phyloP scores from a whole-genome alignment of 768 basidiomycete genomes.

The Paxillus involutus region DNA sequence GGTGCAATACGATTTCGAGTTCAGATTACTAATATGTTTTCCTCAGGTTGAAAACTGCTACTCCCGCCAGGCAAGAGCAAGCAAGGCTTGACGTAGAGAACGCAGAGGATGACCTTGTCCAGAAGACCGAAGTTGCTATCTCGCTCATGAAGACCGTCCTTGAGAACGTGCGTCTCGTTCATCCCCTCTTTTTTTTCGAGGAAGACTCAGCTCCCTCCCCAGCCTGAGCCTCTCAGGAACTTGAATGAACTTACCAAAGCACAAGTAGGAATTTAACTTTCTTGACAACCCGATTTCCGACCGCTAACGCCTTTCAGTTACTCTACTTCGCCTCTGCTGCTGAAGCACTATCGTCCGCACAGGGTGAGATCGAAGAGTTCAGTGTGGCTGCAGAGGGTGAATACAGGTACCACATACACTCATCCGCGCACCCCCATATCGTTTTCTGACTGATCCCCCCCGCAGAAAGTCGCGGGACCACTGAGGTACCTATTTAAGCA shows the following conservation, averaged over 20 bases:
- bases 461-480: slow-evolving; percentile 86
- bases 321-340: slow-evolving; percentile 74
- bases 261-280: slow-evolving; percentile 46
- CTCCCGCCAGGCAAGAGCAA: slow-evolving; percentile 82
- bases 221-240: slow-evolving; percentile 97
- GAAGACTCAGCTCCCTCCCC: background rate
- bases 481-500: slow-evolving; percentile 39
- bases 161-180: slow-evolving; percentile 74
- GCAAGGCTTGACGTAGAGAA: slow-evolving; percentile 91
- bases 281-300: background rate
- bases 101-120: slow-evolving; percentile 93
- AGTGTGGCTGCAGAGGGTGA: slow-evolving; percentile 92
- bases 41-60: slow-evolving; percentile 74
- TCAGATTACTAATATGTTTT: background rate
- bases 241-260: slow-evolving; percentile 90
- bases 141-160: slow-evolving; percentile 97
- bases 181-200: background rate
- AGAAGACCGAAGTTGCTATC: slow-evolving; percentile 97
- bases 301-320: slow-evolving; percentile 43
- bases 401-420: slow-evolving; percentile 61
- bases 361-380: slow-evolving; percentile 92
- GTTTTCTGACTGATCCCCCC: slow-evolving; percentile 2
- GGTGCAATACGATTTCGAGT: slow-evolving; percentile 23
- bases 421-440: background rate
- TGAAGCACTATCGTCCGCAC: slow-evolving; percentile 76